phyloP scores from a whole-genome alignment of 1,284 basidiomycete genomes.

The Xerocomus amazonicus region DNA sequence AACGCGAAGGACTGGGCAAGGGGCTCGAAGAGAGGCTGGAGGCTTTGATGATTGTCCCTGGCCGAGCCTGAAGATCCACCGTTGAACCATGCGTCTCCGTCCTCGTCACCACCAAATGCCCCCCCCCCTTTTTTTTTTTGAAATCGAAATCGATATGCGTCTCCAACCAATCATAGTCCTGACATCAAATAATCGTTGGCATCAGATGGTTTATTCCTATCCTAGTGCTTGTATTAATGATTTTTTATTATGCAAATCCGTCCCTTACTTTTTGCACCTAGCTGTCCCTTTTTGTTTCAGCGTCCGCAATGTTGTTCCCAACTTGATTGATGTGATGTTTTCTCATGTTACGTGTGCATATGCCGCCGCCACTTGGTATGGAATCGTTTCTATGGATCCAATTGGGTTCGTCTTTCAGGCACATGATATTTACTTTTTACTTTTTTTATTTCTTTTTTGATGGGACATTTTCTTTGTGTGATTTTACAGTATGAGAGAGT shows the following conservation, averaged over 20 bases:
- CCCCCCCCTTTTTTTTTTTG: neutral
- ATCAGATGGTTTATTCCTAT: slow-evolving; percentile 20
- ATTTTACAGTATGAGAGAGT: no score
- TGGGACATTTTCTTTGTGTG: no score
- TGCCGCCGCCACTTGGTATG: no score
- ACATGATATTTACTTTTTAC: no score
- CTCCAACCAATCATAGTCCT: slow-evolving; percentile 5
- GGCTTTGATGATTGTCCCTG: slow-evolving; percentile 37
- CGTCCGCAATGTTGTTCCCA: no score
- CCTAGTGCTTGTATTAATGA: slow-evolving; percentile 27
- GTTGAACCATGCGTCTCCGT: no score
- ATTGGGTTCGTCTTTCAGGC: no score
- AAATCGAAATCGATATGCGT: slow-evolving; percentile 1
- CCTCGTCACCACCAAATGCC: no score
- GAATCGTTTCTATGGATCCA: no score
- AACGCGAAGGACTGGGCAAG: slow-evolving; percentile 73
- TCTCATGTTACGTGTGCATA: no score
- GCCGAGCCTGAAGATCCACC: slow-evolving; percentile 19
- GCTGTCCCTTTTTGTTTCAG: neutral
- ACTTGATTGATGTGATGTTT: no score
- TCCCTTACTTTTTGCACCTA: neutral
- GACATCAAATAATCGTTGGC: slow-evolving; percentile 20
- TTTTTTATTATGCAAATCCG: slow-evolving; percentile 20
- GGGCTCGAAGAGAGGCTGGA: slow-evolving; percentile 81
- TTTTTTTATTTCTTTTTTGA: no score